These are phyloP conservation scores for Morella rubra DNA, from an alignment of 306 rosid genomes.

Conservation along the genomic window DNA sequence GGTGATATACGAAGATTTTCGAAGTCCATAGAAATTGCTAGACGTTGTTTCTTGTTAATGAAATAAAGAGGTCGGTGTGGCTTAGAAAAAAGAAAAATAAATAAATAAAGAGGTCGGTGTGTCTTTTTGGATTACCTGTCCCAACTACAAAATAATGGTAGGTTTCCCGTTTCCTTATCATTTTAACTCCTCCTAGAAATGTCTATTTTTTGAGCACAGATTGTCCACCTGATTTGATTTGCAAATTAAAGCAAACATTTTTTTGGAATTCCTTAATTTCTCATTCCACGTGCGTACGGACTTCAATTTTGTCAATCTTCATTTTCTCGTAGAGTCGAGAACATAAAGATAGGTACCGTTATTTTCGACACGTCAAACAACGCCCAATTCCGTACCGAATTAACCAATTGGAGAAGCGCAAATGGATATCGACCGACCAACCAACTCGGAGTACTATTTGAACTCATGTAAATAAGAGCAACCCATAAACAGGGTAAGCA, in stretches of 20 bases:
- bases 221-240: not conserved
- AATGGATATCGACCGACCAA: too few relatives aligned
- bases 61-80: not conserved
- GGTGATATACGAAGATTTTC: not conserved
- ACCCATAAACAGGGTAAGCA: too few relatives aligned
- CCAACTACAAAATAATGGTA: not conserved
- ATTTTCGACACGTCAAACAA: too few relatives aligned
- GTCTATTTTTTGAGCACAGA: not conserved
- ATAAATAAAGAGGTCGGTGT: not conserved
- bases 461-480: too few relatives aligned
- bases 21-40: constrained; percentile 24
- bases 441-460: too few relatives aligned
- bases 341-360: not conserved
- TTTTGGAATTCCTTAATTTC: too few relatives aligned
- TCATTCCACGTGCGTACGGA: too few relatives aligned
- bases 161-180: not conserved
- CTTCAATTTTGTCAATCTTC: not conserved
- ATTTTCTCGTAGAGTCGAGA: constrained; percentile 4
- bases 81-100: too few relatives aligned
- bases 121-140: constrained; percentile 4
- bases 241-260: not conserved
- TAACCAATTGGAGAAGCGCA: too few relatives aligned
- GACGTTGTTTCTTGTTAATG: constrained; percentile 4
- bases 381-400: too few relatives aligned
- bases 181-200: not conserved